Conservation (phyloP, 2,329 filamentous ascomycete species). For the Graphilbum sp. region DNA sequence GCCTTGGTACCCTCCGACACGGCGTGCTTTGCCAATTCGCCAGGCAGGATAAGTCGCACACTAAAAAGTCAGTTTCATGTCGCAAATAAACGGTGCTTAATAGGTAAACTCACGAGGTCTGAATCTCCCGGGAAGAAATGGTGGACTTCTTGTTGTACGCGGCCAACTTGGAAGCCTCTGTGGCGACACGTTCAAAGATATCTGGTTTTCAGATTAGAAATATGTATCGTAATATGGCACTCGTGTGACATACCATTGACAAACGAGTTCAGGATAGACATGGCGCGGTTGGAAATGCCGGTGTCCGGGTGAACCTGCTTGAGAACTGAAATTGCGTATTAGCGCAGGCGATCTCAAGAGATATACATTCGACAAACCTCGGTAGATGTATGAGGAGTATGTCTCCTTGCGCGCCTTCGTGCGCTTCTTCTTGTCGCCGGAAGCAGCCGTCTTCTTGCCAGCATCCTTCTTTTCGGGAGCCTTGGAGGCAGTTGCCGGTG, state of each 20-base stretch:
- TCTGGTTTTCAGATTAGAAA: conserved; percentile 33
- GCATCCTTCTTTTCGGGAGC: conserved; percentile 95
- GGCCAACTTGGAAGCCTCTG: conserved; percentile 95
- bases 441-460: conserved; percentile 96
- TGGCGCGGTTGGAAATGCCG: conserved; percentile 99
- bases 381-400: conserved; percentile 99
- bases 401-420: conserved; percentile 99
- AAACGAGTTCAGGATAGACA: conserved; percentile 99
- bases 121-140: conserved; percentile 97
- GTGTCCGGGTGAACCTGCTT: conserved; percentile 99
- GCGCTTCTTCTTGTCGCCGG: conserved; percentile 99
- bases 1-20: conserved; percentile 99
- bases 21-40: conserved; percentile 98
- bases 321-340: conserved; percentile 51
- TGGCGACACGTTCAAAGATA: conserved; percentile 98
- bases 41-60: conserved; percentile 91
- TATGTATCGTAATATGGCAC: conserved; percentile 10
- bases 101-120: conserved; percentile 82
- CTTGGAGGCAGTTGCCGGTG: conserved; percentile 57
- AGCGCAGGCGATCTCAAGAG: too few species aligned
- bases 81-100: too few species aligned
- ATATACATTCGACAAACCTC: conserved; percentile 48
- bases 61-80: too few species aligned
- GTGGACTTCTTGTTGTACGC: conserved; percentile 99
- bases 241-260: conserved; percentile 66